Evolutionary conservation across 1,284 basidiomycete species (phyloP).

Genomic region (Meira miltonrushii): DNA sequence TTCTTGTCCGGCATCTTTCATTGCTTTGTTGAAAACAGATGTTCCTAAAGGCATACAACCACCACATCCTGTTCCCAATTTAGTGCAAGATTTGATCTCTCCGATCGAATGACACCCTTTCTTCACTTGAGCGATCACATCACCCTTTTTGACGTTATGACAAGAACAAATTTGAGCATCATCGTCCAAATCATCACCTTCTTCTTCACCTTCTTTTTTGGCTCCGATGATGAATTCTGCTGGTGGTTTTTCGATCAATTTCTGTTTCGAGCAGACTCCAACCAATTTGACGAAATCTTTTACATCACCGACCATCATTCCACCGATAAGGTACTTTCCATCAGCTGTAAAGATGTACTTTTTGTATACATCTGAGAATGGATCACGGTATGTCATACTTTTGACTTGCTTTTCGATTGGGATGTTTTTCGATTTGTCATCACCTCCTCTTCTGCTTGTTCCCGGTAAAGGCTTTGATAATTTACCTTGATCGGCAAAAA

Average conservation of each 20-base stretch:
- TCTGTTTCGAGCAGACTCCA: constrained; percentile 69
- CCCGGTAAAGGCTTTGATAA: constrained; percentile 36
- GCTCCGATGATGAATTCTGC: constrained; percentile 66
- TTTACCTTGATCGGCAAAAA: constrained; percentile 63
- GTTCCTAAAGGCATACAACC: constrained; percentile 65
- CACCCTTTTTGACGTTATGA: constrained; percentile 67
- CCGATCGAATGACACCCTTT: constrained; percentile 59
- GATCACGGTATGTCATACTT: constrained; percentile 67
- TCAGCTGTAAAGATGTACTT: constrained; percentile 73
- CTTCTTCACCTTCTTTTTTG: constrained; percentile 59
- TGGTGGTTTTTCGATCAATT: constrained; percentile 64
- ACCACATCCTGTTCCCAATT: constrained; percentile 68
- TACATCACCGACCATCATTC: constrained; percentile 75
- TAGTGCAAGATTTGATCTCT: constrained; percentile 66
- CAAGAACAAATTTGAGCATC: constrained; percentile 69
- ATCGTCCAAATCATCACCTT: constrained; percentile 66
- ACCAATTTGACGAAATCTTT: constrained; percentile 68
- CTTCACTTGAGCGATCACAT: constrained; percentile 60
- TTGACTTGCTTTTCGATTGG: constrained; percentile 53
- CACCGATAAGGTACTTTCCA: constrained; percentile 68
- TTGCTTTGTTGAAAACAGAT: constrained; percentile 62
- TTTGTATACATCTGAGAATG: constrained; percentile 61
- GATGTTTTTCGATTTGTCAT: not conserved
- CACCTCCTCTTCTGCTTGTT: constrained; percentile 18
- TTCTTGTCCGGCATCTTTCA: constrained; percentile 65